A percentile compares a stretch with the other conserved stretches of the same genome.
Evolutionary conservation across 345 rosid genomes (phyloP).

Genomic region (Excoecaria agallocha): DNA sequence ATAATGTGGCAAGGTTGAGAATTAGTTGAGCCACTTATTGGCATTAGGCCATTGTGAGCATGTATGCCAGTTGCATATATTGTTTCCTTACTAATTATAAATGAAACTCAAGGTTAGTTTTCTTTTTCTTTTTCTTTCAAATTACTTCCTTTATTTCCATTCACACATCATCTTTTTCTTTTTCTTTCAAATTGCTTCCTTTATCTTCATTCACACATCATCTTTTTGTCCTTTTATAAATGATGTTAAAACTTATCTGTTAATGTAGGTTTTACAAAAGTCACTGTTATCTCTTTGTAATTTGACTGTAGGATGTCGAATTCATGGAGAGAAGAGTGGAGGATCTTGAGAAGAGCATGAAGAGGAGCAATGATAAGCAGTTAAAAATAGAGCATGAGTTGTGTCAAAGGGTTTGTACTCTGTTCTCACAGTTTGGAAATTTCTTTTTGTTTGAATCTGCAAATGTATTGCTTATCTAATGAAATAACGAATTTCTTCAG

Average conservation of each 20-base stretch:
- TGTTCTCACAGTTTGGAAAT: not conserved
- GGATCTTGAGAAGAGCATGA: conserved; percentile 96
- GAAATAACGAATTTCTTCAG: not conserved
- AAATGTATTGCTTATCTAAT: not conserved
- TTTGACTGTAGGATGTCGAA: conserved; percentile 69
- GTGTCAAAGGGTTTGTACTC: conserved; percentile 47
- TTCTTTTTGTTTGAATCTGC: not conserved
- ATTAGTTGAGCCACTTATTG: not conserved
- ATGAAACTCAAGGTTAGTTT: not conserved
- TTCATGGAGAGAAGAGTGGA: conserved; percentile 75
- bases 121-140: not conserved
- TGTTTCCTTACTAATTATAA: not conserved
- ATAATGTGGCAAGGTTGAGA: not conserved
- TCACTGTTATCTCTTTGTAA: not conserved
- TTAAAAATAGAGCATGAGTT: conserved; percentile 75
- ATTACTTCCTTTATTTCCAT: not conserved
- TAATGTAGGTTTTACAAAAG: conserved; percentile 4
- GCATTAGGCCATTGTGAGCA: not conserved
- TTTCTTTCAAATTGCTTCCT: not conserved
- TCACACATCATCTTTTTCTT: not conserved
- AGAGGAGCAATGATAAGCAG: conserved; percentile 97
- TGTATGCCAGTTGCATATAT: not conserved
- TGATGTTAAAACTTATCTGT: conserved; percentile 5
- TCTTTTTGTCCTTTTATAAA: conserved; percentile 1
- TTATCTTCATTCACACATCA: not conserved